A percentile compares a stretch with the other conserved stretches of the same genome.
phyloP scores from a whole-genome alignment of 345 rosid species.

The Physaria fendleri region DNA sequence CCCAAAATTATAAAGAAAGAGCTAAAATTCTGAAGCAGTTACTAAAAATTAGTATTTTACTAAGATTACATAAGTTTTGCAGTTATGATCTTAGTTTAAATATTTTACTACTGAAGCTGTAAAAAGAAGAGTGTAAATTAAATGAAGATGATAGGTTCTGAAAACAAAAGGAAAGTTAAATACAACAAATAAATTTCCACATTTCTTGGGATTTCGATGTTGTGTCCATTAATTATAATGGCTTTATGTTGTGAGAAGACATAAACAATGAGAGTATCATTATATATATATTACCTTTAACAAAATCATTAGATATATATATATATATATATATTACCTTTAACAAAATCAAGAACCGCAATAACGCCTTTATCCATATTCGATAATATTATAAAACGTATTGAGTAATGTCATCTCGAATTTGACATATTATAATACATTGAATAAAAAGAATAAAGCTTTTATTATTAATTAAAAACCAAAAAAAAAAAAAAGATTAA shows the following conservation, averaged over 20 bases:
- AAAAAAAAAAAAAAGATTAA: too few species aligned
- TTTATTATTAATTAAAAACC: too few species aligned
- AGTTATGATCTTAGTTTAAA: neutral
- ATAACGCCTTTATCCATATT: conserved; percentile 13
- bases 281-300: neutral
- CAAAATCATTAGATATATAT: too few species aligned
- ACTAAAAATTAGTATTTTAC: too few species aligned
- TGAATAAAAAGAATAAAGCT: neutral
- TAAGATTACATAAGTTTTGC: too few species aligned
- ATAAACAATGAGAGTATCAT: conserved; percentile 13
- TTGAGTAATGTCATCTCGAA: conserved; percentile 9
- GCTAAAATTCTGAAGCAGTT: too few species aligned
- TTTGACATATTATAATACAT: neutral
- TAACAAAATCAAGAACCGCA: conserved; percentile 19
- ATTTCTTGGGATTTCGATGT: conserved; percentile 25
- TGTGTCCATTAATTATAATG: conserved; percentile 19
- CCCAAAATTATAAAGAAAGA: too few species aligned
- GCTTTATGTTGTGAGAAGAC: neutral
- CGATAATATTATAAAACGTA: conserved; percentile 10
- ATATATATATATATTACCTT: too few species aligned
- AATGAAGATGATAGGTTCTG: neutral
- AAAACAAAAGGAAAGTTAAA: neutral
- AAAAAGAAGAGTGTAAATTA: neutral
- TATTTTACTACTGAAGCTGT: neutral
- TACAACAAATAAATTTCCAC: neutral